Evolutionary conservation across 768 basidiomycete genomes (phyloP).

Genomic region (Calocybe indica): DNA sequence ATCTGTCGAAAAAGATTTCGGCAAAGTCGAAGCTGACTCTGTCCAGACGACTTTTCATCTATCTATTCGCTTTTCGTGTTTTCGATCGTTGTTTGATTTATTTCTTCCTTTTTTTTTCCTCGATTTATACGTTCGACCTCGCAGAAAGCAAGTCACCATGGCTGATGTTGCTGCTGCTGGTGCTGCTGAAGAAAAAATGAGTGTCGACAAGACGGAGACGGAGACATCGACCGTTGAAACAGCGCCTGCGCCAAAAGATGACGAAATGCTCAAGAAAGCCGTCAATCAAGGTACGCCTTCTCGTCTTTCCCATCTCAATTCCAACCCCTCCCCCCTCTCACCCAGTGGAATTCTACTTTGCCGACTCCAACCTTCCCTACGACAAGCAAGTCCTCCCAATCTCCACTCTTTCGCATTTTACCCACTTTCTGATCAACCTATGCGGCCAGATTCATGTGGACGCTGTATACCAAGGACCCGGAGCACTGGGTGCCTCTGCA

Average conservation of each 20-base stretch:
- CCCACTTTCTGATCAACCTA: neutral
- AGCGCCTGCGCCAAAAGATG: constrained; percentile 24
- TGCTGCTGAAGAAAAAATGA: constrained; percentile 16
- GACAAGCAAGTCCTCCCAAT: constrained; percentile 52
- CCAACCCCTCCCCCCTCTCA: neutral
- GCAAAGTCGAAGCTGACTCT: too few relatives aligned
- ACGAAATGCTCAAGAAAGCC: constrained; percentile 40
- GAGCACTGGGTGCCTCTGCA: constrained; percentile 90
- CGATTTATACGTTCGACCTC: too few relatives aligned
- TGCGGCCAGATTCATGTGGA: constrained; percentile 84
- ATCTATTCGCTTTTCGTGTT: too few relatives aligned
- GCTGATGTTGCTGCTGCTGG: constrained; percentile 16
- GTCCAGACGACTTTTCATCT: too few relatives aligned
- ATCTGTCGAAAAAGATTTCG: too few relatives aligned
- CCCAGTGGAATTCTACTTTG: constrained; percentile 94
- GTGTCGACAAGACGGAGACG: constrained; percentile 5
- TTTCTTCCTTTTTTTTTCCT: constrained; percentile 11
- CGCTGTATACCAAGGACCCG: constrained; percentile 69
- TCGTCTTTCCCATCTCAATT: neutral
- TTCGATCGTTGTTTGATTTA: constrained; percentile 8
- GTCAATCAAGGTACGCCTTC: constrained; percentile 46
- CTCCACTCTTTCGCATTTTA: neutral
- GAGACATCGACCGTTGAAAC: constrained; percentile 12
- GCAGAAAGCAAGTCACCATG: constrained; percentile 9
- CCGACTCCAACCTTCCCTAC: constrained; percentile 91